Conservation (phyloP, 108 stramenopile genomes). For the Parmales sp. region DNA sequence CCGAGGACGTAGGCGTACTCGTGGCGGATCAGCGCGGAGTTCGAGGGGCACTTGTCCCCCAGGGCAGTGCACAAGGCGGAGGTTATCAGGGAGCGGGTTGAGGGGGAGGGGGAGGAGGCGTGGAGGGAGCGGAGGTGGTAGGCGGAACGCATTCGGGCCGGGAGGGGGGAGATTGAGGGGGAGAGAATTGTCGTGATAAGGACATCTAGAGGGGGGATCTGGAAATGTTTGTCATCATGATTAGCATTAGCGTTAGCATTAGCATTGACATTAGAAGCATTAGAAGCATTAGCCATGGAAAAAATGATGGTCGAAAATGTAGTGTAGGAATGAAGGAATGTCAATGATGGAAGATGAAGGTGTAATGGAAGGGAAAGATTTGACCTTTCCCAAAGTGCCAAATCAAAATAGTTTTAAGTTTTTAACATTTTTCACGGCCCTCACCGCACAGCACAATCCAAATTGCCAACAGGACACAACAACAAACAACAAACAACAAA, state of each 20-base stretch:
- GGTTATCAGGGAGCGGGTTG: constrained; percentile 16
- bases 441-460: too few relatives aligned
- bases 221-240: constrained; percentile 46
- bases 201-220: constrained; percentile 43
- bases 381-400: not conserved
- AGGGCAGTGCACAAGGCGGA: constrained; percentile 41
- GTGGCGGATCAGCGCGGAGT: constrained; percentile 81
- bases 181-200: constrained; percentile 36
- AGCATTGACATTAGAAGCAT: too few relatives aligned
- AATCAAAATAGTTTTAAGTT: too few relatives aligned
- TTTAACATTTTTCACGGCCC: too few relatives aligned
- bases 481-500: too few relatives aligned
- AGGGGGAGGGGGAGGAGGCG: not conserved
- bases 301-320: too few relatives aligned
- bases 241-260: not conserved
- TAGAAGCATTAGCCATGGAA: not conserved
- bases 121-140: constrained; percentile 51
- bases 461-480: too few relatives aligned
- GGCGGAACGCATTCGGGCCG: constrained; percentile 78
- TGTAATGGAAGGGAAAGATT: not conserved
- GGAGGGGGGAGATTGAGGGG: constrained; percentile 56
- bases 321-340: not conserved
- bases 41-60: constrained; percentile 46
- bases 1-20: constrained; percentile 97
- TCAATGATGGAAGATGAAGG: not conserved